Conservation (phyloP, 805 yeast species). For the Yamadazyma scolyti region DNA sequence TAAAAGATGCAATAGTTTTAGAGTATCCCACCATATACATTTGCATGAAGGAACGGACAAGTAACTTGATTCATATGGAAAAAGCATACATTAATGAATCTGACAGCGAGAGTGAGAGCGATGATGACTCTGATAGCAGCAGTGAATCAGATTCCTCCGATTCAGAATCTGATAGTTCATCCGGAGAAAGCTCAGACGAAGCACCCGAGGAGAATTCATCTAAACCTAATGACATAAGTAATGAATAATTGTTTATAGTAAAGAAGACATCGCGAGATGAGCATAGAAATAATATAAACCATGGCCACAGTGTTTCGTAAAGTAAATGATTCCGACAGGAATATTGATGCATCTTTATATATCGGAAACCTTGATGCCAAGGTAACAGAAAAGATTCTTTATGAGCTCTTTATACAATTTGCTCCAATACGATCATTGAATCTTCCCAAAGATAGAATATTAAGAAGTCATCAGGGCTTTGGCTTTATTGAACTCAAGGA, state of each 20-base stretch:
- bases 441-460: slow-evolving; percentile 75
- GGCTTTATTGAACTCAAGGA: slow-evolving; percentile 77
- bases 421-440: slow-evolving; percentile 71
- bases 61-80: slow-evolving; percentile 14
- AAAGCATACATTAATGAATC: slow-evolving; percentile 9
- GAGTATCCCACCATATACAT: slow-evolving; percentile 75
- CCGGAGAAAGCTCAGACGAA: slow-evolving; percentile 12
- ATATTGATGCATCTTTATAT: slow-evolving; percentile 64
- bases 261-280: slow-evolving; percentile 4
- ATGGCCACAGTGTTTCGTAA: slow-evolving; percentile 26
- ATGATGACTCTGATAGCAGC: slow-evolving; percentile 14
- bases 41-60: slow-evolving; percentile 21
- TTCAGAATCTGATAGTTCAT: slow-evolving; percentile 7
- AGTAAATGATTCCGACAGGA: slow-evolving; percentile 44
- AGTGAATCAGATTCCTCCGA: slow-evolving; percentile 5
- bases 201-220: slow-evolving; percentile 36
- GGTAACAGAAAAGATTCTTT: slow-evolving; percentile 67
- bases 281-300: slow-evolving; percentile 1
- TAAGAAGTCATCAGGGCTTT: slow-evolving; percentile 74
- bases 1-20: slow-evolving; percentile 59
- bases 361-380: slow-evolving; percentile 79
- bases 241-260: background rate
- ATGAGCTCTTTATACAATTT: slow-evolving; percentile 81
- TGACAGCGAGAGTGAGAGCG: slow-evolving; percentile 3
- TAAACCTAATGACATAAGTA: too few species aligned